A percentile compares a stretch with the other conserved stretches of the same genome.
Conservation (phyloP, 2,329 filamentous ascomycete species). For the Ophidiomyces ophidiicola region DNA sequence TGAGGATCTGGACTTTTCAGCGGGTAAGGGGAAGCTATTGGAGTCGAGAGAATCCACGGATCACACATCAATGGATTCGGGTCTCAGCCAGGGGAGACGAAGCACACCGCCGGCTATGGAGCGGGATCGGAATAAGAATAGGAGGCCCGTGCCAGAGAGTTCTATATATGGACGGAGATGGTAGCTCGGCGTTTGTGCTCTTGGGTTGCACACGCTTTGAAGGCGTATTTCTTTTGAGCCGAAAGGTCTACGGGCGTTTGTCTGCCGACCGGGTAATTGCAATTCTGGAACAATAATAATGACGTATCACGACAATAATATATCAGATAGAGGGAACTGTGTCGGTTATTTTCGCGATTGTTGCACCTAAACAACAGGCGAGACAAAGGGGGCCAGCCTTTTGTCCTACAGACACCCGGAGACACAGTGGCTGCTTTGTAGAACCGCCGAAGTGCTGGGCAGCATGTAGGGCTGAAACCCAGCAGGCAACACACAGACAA, state of each 20-base stretch:
- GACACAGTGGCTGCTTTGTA: no score
- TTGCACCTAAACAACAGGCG: no score
- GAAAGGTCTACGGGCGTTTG: not conserved
- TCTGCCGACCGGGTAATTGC: no score
- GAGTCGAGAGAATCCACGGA: slow-evolving; percentile 15
- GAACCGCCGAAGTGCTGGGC: no score
- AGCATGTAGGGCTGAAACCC: no score
- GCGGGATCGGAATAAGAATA: slow-evolving; percentile 11
- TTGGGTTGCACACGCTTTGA: not conserved
- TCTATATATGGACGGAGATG: slow-evolving; percentile 23
- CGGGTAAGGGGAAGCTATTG: slow-evolving; percentile 24
- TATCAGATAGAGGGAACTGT: no score
- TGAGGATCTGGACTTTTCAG: slow-evolving; percentile 9
- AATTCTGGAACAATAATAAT: no score
- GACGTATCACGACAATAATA: no score
- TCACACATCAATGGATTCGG: not conserved
- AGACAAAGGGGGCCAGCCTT: no score
- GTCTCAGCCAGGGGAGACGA: slow-evolving; percentile 11
- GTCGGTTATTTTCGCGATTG: no score
- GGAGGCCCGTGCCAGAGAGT: slow-evolving; percentile 18
- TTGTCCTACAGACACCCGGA: no score
- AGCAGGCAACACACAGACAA: no score
- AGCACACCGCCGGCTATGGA: slow-evolving; percentile 17
- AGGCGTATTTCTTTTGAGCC: not conserved
- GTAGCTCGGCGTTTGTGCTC: slow-evolving; percentile 13